Evolutionary conservation across 2,329 filamentous ascomycete genomes (phyloP), one percentile per base, ranked within the genome.

Genomic region (Rhynchosporium graminicola): DNA sequence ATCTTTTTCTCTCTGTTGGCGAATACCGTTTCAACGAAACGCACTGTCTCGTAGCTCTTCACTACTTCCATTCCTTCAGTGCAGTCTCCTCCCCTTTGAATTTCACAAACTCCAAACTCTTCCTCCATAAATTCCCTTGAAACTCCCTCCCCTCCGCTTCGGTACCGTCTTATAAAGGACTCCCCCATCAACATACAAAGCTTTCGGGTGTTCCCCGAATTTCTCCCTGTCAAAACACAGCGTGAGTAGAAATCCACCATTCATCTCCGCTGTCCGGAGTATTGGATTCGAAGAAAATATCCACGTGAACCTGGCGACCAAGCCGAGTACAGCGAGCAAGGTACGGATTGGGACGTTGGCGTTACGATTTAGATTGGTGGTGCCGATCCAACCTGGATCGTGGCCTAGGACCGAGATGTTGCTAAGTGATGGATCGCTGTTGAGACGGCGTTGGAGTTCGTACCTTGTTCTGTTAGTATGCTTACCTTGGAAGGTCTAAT

Each of bases 401-500:
- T 78, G 62, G 4, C 75, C 75, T 2, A 77, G 62, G 45, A 79
- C 69, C 26, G 70, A 71, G 58, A 80, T 72, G 13, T 74, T 72
- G 45, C 67, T 73, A 6, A 78, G 68, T 4, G 61, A 59, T 2
- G 74, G 74, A 57, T 78, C 76, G 15, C 36, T 8, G 40, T 63
- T 45, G 7, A 65, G 50, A 13, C 65, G 66, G 15, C 28, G 50
- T 45, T 62, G 59, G 26, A 67, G 59, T 46, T 65, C 64, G 20
- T 62, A 40, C 58, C 45, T 54, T n/a, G 4, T 26, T 3, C 7
- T 33, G n/a, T 57, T 7, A 60, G 6, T 28, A 36, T 4, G n/a
- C 13, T 20, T 20, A 20, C 20, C 20, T 1, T 20, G 20, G 20
- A 20, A 20, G 20, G 1, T 20, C 20, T 20, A 1, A 20, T 20